phyloP scores from a whole-genome alignment of 2,329 filamentous ascomycete species.

The Fusarium luffae region DNA sequence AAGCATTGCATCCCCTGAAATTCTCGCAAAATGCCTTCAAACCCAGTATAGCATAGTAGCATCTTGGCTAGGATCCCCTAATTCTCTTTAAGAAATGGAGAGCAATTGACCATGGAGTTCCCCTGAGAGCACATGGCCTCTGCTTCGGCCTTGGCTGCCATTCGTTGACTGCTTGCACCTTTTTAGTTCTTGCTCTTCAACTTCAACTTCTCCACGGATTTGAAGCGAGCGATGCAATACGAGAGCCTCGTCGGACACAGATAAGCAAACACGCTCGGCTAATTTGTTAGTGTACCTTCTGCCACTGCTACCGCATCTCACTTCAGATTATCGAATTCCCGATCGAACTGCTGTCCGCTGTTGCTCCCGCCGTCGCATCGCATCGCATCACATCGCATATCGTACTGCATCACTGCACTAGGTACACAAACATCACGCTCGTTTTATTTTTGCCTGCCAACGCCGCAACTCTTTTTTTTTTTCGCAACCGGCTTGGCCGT shows the following conservation, averaged over 20 bases:
- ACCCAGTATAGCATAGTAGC: constrained; percentile 18
- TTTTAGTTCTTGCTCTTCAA: constrained; percentile 1
- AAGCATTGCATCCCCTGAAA: neutral
- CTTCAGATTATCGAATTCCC: constrained; percentile 19
- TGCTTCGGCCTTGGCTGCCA: constrained; percentile 1
- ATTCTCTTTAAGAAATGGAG: constrained; percentile 2
- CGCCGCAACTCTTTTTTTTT: neutral
- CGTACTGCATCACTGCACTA: neutral
- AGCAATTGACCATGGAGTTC: neutral
- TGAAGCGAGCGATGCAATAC: constrained; percentile 4
- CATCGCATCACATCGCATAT: constrained; percentile 15
- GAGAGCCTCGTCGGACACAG: constrained; percentile 5
- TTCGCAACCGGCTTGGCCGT: neutral
- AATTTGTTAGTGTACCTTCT: constrained; percentile 13
- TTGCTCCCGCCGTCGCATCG: constrained; percentile 30
- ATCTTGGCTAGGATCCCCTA: constrained; percentile 19
- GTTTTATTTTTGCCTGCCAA: neutral
- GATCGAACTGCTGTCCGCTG: constrained; percentile 24
- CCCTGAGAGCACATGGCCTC: constrained; percentile 18
- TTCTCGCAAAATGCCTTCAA: constrained; percentile 5
- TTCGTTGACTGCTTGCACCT: neutral
- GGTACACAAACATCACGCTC: neutral
- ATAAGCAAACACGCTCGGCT: constrained; percentile 9
- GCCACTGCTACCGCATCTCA: constrained; percentile 14
- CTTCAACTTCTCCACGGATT: constrained; percentile 3